Conservation (phyloP, 2,329 filamentous ascomycete species). For the Epicoccum nigrum region DNA sequence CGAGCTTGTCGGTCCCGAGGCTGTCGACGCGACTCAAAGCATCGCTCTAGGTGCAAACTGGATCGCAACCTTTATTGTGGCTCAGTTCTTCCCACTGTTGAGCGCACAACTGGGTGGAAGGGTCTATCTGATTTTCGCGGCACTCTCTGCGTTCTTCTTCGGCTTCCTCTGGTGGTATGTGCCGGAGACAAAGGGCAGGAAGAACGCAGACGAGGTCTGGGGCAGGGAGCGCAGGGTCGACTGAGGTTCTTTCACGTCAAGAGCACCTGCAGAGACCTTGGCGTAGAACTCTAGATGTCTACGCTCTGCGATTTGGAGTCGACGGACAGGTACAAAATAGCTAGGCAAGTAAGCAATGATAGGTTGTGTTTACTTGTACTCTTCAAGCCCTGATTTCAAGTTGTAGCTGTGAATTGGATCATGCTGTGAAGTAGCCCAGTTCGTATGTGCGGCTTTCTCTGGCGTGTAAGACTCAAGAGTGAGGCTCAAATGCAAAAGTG, state of each 20-base stretch:
- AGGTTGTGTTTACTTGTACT: too few species aligned
- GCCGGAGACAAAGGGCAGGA: constrained; percentile 88
- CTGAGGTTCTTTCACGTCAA: too few species aligned
- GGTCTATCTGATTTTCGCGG: constrained; percentile 92
- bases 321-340: too few species aligned
- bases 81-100: constrained; percentile 91
- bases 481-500: constrained; percentile 5
- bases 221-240: constrained; percentile 60
- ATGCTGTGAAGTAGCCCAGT: too few species aligned
- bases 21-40: constrained; percentile 88
- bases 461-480: too few species aligned
- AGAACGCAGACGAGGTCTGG: constrained; percentile 89
- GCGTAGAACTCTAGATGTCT: too few species aligned
- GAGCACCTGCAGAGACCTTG: too few species aligned
- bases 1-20: constrained; percentile 87
- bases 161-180: constrained; percentile 75
- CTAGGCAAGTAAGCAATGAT: too few species aligned
- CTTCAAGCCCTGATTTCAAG: too few species aligned
- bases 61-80: constrained; percentile 87
- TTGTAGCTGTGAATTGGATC: too few species aligned
- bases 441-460: too few species aligned
- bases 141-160: constrained; percentile 70
- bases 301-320: too few species aligned
- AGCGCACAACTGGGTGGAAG: constrained; percentile 80
- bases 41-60: constrained; percentile 89